Evolutionary conservation across 1,284 basidiomycete genomes (phyloP).

Genomic region (Ustilago vetiveriae): DNA sequence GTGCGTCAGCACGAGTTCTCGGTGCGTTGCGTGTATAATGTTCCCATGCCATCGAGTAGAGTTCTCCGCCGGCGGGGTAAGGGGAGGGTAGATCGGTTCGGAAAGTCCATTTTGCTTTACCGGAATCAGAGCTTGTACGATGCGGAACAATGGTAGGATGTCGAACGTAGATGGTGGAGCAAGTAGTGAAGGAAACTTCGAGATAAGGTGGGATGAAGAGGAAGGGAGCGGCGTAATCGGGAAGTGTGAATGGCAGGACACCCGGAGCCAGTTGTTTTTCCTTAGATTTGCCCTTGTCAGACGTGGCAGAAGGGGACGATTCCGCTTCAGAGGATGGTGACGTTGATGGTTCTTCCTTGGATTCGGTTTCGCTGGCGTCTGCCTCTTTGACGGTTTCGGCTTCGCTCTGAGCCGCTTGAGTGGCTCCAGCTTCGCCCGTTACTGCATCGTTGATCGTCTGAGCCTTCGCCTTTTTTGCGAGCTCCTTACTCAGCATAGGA

Average conservation of each 20-base stretch:
- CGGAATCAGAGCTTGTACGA: constrained; percentile 9
- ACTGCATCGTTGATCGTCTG: constrained; percentile 37
- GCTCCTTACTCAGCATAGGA: constrained; percentile 71
- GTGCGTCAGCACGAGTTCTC: constrained; percentile 57
- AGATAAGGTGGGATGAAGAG: constrained; percentile 96
- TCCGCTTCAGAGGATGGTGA: constrained; percentile 1
- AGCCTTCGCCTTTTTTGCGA: constrained; percentile 47
- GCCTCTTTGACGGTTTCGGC: background rate
- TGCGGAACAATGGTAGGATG: constrained; percentile 90
- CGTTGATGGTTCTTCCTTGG: constrained; percentile 8
- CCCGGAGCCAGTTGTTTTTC: constrained; percentile 53
- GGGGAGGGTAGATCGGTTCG: constrained; percentile 63
- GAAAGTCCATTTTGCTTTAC: constrained; percentile 40
- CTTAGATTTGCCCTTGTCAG: constrained; percentile 24
- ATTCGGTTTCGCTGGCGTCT: constrained; percentile 2
- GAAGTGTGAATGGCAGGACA: constrained; percentile 77
- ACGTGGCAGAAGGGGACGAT: background rate
- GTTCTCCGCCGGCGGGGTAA: constrained; percentile 60
- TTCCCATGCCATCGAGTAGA: constrained; percentile 65
- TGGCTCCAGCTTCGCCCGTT: constrained; percentile 46
- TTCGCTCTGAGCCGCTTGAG: constrained; percentile 15
- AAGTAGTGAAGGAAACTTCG: constrained; percentile 87
- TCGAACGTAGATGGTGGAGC: constrained; percentile 91
- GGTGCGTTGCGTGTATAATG: constrained; percentile 63
- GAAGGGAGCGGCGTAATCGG: constrained; percentile 86